Conservation (phyloP, 148 eudicot genomes). For the Chenopodium album region DNA sequence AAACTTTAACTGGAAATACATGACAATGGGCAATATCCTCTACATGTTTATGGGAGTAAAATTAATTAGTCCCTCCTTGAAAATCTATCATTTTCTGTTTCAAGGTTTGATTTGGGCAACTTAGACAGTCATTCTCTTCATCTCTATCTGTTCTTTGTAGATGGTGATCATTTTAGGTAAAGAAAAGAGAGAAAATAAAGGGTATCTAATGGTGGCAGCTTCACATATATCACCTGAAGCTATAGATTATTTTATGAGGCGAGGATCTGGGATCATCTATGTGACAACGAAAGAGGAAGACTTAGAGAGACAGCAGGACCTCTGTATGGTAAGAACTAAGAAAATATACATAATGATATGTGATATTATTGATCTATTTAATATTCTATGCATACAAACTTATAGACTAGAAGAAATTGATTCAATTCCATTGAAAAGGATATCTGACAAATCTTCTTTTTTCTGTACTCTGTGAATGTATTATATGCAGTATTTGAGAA, state of each 20-base stretch:
- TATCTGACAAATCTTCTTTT: neutral
- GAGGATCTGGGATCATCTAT: conserved; percentile 67
- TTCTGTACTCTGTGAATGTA: too few species aligned
- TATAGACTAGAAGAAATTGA: neutral
- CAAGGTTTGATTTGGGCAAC: neutral
- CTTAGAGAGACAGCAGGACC: conserved; percentile 50
- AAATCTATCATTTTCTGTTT: neutral
- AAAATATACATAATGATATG: neutral
- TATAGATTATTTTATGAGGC: conserved; percentile 59
- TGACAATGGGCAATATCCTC: neutral
- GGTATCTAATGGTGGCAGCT: conserved; percentile 61
- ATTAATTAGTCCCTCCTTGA: neutral
- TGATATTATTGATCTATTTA: neutral
- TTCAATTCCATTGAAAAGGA: neutral
- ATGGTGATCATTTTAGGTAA: conserved; percentile 62
- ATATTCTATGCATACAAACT: neutral
- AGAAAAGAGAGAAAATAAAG: conserved; percentile 67
- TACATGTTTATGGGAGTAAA: neutral
- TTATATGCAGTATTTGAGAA: too few species aligned
- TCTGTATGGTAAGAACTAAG: conserved; percentile 42
- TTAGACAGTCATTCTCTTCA: neutral
- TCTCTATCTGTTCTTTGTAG: conserved; percentile 28
- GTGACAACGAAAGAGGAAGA: conserved; percentile 59
- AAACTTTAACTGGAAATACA: neutral
- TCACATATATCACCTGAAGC: conserved; percentile 56